Base-by-base conservation (phyloP, 805 yeast species). In the Kodamaea jinghongensis region DNA sequence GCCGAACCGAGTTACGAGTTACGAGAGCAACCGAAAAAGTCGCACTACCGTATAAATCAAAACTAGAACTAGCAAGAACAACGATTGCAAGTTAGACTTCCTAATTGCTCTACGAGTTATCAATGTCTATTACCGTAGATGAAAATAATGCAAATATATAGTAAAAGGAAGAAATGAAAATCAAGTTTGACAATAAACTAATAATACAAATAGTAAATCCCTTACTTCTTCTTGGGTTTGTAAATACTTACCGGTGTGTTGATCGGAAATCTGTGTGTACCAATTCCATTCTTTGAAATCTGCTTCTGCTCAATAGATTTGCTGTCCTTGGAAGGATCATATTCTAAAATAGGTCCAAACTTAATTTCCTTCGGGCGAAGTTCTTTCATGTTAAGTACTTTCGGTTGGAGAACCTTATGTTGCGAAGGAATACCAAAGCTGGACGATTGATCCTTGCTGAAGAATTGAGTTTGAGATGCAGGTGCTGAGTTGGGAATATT, bases 331-430 rank as follows among this genome's bases (percentile, higher is more conserved):
- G 70, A 62, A 9, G 73, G 72, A 43, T 67, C 70, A 39, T 67
- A 67, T 40, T 54, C 71, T 30, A 67, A 42, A 44, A 67, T 66
- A 6, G 73, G 70, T 23, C 70, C 67, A 46, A 65, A 65, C 38
- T 56, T 63, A 35, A 67, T 63, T 28, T 52, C 59, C 34, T 48
- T 55, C 11, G 60, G 57, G 38, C 45, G 49, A 25, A 42, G 11
- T 47, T 48, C 45, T 44, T 60, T 61, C 42, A 56, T 45, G 36
- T 51, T 47, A n/a, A 44, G 35, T 20, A 41, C 46, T 35, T 37
- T 41, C 12, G 40, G 38, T 29, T 22, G 42, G 13, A 28, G 12
- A 4, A 33, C 36, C 29, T 31, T 28, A 27, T 15, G 36, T 8
- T 30, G 37, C 30, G 17, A 28, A 4, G 37, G 25, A 12, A 34